Base-by-base conservation (phyloP, 1,284 basidiomycete genomes). In the Peniophora sp. region DNA sequence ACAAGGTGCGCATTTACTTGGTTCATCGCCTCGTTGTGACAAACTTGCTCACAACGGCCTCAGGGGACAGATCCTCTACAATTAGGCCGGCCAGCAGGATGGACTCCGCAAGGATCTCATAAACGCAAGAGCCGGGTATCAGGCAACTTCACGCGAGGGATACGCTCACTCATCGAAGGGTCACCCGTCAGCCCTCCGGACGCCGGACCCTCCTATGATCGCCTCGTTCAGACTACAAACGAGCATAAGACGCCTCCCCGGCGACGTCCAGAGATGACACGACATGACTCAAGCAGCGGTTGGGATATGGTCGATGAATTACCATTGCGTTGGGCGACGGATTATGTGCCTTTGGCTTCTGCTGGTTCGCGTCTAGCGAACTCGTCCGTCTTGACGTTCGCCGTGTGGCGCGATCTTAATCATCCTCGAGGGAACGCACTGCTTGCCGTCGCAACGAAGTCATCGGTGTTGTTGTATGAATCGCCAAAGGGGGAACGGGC, bases 251-350 rank as follows among this genome's bases (percentile, higher is more conserved):
- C 43, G 3, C 23, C 43, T 14, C 18, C 20, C 9, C 43, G 9
- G 9, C 14, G 3, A 20, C 15, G 43, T 20, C 14, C 43, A 15
- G 20, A 24, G 8, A 64, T 12, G 6, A 32, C 27, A 5, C 27
- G 27, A 32, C 5, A 32, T 32, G 5, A 5, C 12, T 32, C 68
- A 35, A 81, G 83, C 36, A 74, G 76, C 3, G 64, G 67, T 10
- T 89, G 87, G 87, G 87, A 90, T 62, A 58, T 88, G 15, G 70
- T 90, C 2, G 85, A 90, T 12, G 87, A 89, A 52, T 65, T 87
- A 14, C 84, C 87, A 9, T 57, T 90, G 47, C 76, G 84, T 36
- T 91, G 88, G 88, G 85, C 87, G 15, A 85, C 83, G 0, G 88
- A 91, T 62, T 90, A 79, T 60, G 84, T 88, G 3, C 81, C 86